These are phyloP conservation scores for Parascedosporium putredinis DNA, from an alignment of 2,329 filamentous ascomycete genomes.

Conservation along the genomic window DNA sequence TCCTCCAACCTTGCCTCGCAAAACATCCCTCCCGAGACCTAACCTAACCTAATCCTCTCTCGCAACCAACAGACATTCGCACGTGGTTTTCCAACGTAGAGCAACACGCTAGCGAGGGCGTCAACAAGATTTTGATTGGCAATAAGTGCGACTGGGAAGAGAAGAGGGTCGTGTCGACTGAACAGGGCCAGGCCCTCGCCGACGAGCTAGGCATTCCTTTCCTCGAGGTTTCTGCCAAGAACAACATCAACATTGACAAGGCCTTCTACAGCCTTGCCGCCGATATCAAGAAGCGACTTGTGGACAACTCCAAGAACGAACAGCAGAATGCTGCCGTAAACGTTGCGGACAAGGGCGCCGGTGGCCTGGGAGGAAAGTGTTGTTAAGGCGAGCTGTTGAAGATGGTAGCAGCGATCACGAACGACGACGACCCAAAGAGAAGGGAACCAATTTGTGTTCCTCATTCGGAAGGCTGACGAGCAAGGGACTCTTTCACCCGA, in stretches of 20 bases:
- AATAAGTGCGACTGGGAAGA: slow-evolving; percentile 99
- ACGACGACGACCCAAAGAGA: no score
- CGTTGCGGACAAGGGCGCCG: slow-evolving; percentile 52
- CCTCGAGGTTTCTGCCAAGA: slow-evolving; percentile 96
- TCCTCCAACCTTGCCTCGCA: slow-evolving; percentile 1
- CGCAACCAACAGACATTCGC: slow-evolving; percentile 64
- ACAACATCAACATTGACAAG: slow-evolving; percentile 99
- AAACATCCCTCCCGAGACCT: no score
- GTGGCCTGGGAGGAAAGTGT: slow-evolving; percentile 57
- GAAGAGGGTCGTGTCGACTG: slow-evolving; percentile 87
- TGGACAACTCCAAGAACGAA: slow-evolving; percentile 79
- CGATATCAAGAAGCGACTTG: slow-evolving; percentile 97
- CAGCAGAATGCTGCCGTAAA: slow-evolving; percentile 53
- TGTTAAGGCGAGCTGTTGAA: slow-evolving; percentile 49
- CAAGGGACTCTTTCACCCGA: no score
- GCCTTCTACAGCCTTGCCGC: slow-evolving; percentile 91
- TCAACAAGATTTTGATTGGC: slow-evolving; percentile 98
- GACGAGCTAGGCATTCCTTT: slow-evolving; percentile 96
- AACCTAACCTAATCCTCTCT: no score
- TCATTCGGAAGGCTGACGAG: no score
- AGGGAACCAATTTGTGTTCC: no score
- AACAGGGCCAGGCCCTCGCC: slow-evolving; percentile 85
- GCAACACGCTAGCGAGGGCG: slow-evolving; percentile 94
- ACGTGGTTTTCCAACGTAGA: slow-evolving; percentile 99
- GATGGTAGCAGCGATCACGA: no score